phyloP scores from a whole-genome alignment of 306 rosid genomes.

The Rosa chinensis region DNA sequence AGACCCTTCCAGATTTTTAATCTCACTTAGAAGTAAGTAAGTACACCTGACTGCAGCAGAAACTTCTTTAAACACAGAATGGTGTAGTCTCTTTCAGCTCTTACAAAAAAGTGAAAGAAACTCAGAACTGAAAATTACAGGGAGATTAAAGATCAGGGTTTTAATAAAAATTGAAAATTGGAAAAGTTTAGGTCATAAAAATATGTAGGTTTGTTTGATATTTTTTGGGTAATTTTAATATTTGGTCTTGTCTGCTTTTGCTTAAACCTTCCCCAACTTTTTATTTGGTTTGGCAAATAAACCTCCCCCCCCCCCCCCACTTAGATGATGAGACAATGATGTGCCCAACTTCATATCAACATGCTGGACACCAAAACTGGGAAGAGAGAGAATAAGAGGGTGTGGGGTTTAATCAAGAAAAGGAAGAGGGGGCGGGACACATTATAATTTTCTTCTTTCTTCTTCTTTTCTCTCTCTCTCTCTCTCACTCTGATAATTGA shows the following conservation, averaged over 20 bases:
- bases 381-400: slow-evolving; percentile 30
- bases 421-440: slow-evolving; percentile 2
- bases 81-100: slow-evolving; percentile 71
- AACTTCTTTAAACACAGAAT: slow-evolving; percentile 37
- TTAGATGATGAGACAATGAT: slow-evolving; percentile 89
- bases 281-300: neutral
- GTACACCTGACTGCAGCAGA: slow-evolving; percentile 44
- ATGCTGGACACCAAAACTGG: slow-evolving; percentile 54
- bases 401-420: neutral
- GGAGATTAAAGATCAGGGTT: neutral
- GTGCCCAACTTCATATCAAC: slow-evolving; percentile 58
- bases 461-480: neutral
- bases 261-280: slow-evolving; percentile 52
- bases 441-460: neutral
- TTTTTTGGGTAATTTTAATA: slow-evolving; percentile 22
- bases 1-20: neutral
- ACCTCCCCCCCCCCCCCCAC: slow-evolving; percentile 67
- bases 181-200: slow-evolving; percentile 1
- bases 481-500: slow-evolving; percentile 34
- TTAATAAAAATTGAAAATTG: neutral
- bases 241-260: slow-evolving; percentile 61
- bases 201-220: neutral
- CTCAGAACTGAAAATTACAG: slow-evolving; percentile 4
- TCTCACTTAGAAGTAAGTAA: slow-evolving; percentile 14
- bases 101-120: slow-evolving; percentile 31